Base-by-base conservation (phyloP, 2,329 filamentous ascomycete species). In the Ophiosphaerella herpotricha region DNA sequence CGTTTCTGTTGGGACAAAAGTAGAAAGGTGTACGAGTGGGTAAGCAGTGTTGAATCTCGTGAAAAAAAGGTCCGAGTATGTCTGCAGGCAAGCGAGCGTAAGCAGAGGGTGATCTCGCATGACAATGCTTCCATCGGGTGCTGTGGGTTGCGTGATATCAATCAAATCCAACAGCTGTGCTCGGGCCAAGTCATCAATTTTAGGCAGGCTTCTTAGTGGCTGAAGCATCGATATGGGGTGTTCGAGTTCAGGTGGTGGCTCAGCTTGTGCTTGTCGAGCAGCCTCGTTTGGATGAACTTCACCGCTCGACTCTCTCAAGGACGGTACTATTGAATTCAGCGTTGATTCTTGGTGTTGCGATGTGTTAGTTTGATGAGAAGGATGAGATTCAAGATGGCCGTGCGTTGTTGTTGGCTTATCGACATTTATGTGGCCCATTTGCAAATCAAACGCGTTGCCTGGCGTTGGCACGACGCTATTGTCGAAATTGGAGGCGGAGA, bases 51-150 rank as follows among this genome's bases (percentile, higher is more conserved):
- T 86, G 69, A 86, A 86, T 2, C 79, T 77, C 0, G 76, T 78
- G 65, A 86, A 86, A 69, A 82, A 87, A 1, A 86, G 69, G 51
- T 85, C 80, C 34, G 78, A 77, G 60, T 84, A 86, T 3, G 72
- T 75, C 55, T 85, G 82, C 7, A 86, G 68, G 0, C 79, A 77
- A 2, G 67, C 57, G 0, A 81, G 68, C 0, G 78, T 80, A 2
- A 86, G 67, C 0, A 85, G 66, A 0, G 79, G 78, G 32, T 85
- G 77, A 6, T 81, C 75, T 14, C 75, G 64, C n/a, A 75, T 74
- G 39, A 81, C 74, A 8, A 71, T 64, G 24, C 74, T 69, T 1
- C 79, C 78, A 46, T 82, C 77, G 4, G 81, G 78, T 0, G 76
- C 75, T 1, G 72, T 71, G 0, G 82, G 80, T 8, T 76, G 75